Evolutionary conservation across 208 protist genomes (phyloP).

Genomic region (Trypanosoma avium): DNA sequence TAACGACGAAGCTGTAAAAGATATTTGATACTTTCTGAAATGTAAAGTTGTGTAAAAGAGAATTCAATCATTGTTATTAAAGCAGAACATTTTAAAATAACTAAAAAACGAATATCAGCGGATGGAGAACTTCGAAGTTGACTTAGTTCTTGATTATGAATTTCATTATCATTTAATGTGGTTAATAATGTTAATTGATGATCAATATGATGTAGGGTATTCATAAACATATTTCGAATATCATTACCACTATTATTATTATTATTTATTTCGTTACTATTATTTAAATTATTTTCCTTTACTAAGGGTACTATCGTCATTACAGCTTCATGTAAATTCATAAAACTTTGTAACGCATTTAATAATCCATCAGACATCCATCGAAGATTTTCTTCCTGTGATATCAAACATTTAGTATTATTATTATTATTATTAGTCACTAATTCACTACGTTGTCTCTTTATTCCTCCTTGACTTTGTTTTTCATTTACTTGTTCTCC

Average conservation of each 20-base stretch:
- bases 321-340: conserved; percentile 9
- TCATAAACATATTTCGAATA: conserved; percentile 16
- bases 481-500: not conserved
- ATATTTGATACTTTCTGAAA: conserved; percentile 29
- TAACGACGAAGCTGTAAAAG: conserved; percentile 46
- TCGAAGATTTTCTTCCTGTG: not conserved
- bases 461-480: not conserved
- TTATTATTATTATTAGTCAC: not conserved
- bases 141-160: not conserved
- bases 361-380: conserved; percentile 26
- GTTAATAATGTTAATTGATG: conserved; percentile 32
- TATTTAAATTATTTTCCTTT: not conserved
- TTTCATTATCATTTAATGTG: not conserved
- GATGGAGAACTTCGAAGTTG: conserved; percentile 16
- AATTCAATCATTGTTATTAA: conserved; percentile 41
- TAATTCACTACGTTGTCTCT: conserved; percentile 4
- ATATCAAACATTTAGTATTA: not conserved
- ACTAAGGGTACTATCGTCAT: not conserved
- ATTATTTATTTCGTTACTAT: not conserved
- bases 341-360: conserved; percentile 5
- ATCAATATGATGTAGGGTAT: conserved; percentile 28
- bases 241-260: not conserved
- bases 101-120: conserved; percentile 48
- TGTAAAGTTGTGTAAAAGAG: conserved; percentile 39
- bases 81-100: conserved; percentile 51